Base-by-base conservation (phyloP, 805 yeast genomes). In the Saccharomycopsis sp. region DNA sequence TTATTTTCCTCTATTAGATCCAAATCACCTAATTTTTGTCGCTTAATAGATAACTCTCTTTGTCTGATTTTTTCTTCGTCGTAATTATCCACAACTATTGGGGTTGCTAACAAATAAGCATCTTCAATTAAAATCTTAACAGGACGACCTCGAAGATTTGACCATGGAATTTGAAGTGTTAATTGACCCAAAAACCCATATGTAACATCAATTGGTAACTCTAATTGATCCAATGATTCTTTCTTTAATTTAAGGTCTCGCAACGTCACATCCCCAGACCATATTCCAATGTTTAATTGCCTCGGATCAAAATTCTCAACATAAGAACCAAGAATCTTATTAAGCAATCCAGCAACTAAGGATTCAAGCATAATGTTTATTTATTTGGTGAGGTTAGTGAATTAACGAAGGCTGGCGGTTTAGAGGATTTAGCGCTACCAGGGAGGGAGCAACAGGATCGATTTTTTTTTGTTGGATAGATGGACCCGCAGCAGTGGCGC, bases 261-360 rank as follows among this genome's bases (percentile, higher is more conserved):
- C 44, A 93, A 68, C 59, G 85, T 85, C 24, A 89, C 97, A 67
- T 93, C 97, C 29, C 99, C 99, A 56, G 88, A 78, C 96, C 97
- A 89, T 27, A 93, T 88, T 4, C 97, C 98, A 44, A 93, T 89
- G 55, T 93, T 89, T 56, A 93, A 67, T 58, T 93, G 96, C 54
- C 85, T 85, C 14, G 97, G 88, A 65, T 93, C 98, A 62, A 93
- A 93, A 63, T 94, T 85, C 64, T 94, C 95, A 40, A 90, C 88
- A 61, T 88, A 87, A 24, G 77, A 70, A 1, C 87, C 64, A 51
- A 80, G 59, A 47, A 79, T 70, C 52, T 82, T 59, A 58, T 80
- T 80, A 48, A 80, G 67, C 32, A 80, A 66, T 35, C 72, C 71
- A 13, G 86, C 85, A 11, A 77, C 85, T 19, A 80, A 60, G 2